Percentiles rank a stretch among this genome's conserved stretches.
Conservation (phyloP, 177 flowering plant genomes). For the Vitis hybrid region DNA sequence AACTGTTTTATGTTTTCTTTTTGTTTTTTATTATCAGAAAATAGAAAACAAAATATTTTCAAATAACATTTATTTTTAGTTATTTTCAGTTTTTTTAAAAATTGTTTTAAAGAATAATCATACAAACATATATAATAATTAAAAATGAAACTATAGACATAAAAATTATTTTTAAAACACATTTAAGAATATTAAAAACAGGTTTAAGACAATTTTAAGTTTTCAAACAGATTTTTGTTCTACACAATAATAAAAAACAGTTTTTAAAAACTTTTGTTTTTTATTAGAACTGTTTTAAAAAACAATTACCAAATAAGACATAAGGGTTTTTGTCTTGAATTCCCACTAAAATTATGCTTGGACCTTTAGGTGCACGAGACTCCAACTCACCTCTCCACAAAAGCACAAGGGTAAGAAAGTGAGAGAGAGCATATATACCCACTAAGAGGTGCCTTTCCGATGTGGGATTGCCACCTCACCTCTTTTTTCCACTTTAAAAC, state of each 20-base stretch:
- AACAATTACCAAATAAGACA: no score
- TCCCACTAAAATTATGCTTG: no score
- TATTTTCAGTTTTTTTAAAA: no score
- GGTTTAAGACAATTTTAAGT: no score
- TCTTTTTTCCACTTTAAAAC: no score
- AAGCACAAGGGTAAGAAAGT: background rate
- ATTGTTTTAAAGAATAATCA: rapidly evolving
- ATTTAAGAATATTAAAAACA: no score
- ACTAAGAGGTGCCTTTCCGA: background rate
- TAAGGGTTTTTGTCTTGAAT: no score
- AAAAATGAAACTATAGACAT: rapidly evolving
- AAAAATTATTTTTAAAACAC: no score
- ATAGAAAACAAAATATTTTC: no score
- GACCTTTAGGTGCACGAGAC: no score
- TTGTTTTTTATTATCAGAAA: rapidly evolving
- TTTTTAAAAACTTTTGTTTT: no score
- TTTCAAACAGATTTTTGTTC: rapidly evolving
- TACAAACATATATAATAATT: no score
- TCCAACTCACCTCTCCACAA: background rate
- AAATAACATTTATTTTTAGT: rapidly evolving
- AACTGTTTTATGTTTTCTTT: background rate
- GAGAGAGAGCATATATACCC: background rate
- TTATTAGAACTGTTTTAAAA: rapidly evolving
- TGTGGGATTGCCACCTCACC: background rate
- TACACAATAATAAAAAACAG: rapidly evolving